Evolutionary conservation across 2,329 filamentous ascomycete genomes (phyloP).

Genomic region (Huntiella savannae): DNA sequence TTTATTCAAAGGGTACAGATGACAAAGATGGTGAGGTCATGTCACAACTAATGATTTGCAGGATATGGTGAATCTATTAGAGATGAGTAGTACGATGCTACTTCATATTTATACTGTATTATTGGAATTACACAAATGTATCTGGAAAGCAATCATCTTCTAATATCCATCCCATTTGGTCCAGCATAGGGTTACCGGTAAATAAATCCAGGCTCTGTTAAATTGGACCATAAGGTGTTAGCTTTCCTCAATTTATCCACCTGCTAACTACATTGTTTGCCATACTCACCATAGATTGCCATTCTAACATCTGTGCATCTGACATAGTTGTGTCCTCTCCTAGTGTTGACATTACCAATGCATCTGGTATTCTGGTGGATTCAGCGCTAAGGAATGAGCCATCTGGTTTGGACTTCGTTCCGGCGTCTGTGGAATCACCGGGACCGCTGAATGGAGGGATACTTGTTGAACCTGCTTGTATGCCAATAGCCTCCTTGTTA

Average conservation of each 20-base stretch:
- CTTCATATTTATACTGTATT: too few relatives aligned
- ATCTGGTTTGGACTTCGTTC: not conserved
- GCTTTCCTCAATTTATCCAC: not conserved
- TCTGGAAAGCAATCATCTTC: not conserved
- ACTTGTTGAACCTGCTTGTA: not conserved
- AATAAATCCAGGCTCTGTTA: constrained; percentile 5
- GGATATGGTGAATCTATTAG: too few relatives aligned
- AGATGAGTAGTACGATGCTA: too few relatives aligned
- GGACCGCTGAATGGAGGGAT: not conserved
- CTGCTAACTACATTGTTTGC: too few relatives aligned
- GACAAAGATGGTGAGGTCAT: too few relatives aligned
- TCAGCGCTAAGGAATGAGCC: too few relatives aligned
- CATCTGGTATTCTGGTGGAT: not conserved
- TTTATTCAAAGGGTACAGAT: too few relatives aligned
- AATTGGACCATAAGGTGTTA: not conserved
- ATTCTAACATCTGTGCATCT: constrained; percentile 6
- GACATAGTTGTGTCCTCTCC: too few relatives aligned
- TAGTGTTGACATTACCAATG: too few relatives aligned
- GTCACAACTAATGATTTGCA: too few relatives aligned
- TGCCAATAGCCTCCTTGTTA: not conserved
- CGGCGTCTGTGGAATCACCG: not conserved
- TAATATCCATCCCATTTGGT: constrained; percentile 5
- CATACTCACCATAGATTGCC: constrained; percentile 7
- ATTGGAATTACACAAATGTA: too few relatives aligned
- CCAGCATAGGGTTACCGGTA: not conserved